These are phyloP conservation scores for Galeopsis tetrahit DNA, from an alignment of 257 asterid genomes.

Conservation along the genomic window DNA sequence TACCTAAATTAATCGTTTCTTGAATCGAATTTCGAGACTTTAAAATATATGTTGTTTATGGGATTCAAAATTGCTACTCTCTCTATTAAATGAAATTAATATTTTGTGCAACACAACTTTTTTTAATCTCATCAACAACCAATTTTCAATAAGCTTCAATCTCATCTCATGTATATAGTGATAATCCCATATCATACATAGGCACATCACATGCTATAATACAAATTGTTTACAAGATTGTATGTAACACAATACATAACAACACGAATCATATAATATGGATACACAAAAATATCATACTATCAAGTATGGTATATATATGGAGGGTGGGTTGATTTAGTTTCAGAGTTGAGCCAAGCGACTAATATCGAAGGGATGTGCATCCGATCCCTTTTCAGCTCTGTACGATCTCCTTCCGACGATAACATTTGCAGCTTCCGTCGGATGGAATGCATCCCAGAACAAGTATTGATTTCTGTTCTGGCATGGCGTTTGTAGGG, in stretches of 20 bases:
- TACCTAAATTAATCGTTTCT: too few species aligned
- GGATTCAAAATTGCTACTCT: too few species aligned
- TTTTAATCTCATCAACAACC: background rate
- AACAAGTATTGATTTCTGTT: conserved; percentile 68
- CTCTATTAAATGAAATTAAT: too few species aligned
- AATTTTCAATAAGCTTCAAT: background rate
- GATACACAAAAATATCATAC: background rate
- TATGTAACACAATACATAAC: background rate
- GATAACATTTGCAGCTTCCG: conserved; percentile 71
- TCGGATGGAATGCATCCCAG: conserved; percentile 96
- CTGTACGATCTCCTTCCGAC: conserved; percentile 81
- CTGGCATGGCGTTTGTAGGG: conserved; percentile 65
- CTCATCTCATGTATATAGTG: background rate
- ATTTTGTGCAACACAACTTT: too few species aligned
- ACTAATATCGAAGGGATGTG: conserved; percentile 77
- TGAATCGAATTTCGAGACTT: too few species aligned
- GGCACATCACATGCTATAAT: background rate
- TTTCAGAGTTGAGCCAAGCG: conserved; percentile 69
- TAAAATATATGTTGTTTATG: too few species aligned
- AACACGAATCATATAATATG: background rate
- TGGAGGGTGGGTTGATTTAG: background rate
- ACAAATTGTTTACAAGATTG: background rate
- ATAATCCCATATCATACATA: background rate
- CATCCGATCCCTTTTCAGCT: conserved; percentile 72
- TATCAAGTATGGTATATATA: background rate